Evolutionary conservation across 805 yeast species (phyloP), one percentile per base, ranked within the genome.

Genomic region (Tetrapisispora iriomotensis): DNA sequence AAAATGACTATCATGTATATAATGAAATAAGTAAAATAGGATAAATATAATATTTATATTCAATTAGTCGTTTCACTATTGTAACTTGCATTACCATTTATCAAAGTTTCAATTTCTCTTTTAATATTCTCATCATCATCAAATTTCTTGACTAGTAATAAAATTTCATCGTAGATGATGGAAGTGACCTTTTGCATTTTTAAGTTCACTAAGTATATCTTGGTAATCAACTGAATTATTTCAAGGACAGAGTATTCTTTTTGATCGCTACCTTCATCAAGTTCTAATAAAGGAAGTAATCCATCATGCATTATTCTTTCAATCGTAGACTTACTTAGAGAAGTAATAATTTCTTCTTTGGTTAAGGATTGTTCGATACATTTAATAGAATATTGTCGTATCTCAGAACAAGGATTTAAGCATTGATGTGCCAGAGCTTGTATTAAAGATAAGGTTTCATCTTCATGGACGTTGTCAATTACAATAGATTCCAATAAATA

Each of bases 351-450:
- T 9, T 60, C 51, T 20, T 63, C 53, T 5, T 60, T 46, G 10
- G 67, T 40, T 15, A 38, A 19, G 3, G 29, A 18, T 2, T 9
- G 21, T 43, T 82, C 82, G 37, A 88, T 67, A 0, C 74, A 59
- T 17, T 69, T 68, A 30, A 86, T 60, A 0, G 95, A 88, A 56
- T 70, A 74, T 0, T 71, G 60, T 29, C 95, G 66, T 9, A 87
- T 65, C 52, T 83, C 87, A 21, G 84, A 67, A 56, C 94, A 84
- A 15, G 95, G 95, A 51, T 87, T 87, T 55, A 82, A 72, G 56
- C 95, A 83, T 57, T 88, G 96, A 51, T 82, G 90, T 0, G 92
- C 86, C 39, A 87, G 67, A 0, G 94, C 94, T 54, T 85, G 90
- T 22, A 82, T 67, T 44, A 84, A 65, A 1, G 94, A 81, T 46